A percentile compares a stretch with the other conserved stretches of the same genome.
Conservation (phyloP, 1,284 basidiomycete genomes). For the Schizophyllum amplum region DNA sequence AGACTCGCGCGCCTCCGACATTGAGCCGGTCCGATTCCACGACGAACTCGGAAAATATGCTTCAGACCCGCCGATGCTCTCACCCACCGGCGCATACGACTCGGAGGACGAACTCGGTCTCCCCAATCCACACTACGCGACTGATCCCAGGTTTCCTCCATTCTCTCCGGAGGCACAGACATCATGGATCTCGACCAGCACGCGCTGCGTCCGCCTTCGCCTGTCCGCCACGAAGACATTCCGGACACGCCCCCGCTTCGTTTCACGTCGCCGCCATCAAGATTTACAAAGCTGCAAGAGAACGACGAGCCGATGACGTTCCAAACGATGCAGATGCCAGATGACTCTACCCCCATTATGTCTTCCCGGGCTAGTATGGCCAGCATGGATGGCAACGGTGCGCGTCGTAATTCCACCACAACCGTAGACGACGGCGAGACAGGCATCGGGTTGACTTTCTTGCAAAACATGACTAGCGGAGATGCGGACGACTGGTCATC, state of each 20-base stretch:
- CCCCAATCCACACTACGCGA: neutral
- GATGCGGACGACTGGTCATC: conserved; percentile 23
- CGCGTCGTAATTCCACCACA: neutral
- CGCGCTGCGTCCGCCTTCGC: conserved; percentile 5
- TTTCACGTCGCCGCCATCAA: neutral
- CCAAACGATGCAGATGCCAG: conserved; percentile 18
- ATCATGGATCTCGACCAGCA: conserved; percentile 6
- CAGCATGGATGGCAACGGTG: neutral
- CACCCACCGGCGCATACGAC: neutral
- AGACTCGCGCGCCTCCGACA: neutral
- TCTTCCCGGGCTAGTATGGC: neutral
- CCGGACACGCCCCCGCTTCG: neutral
- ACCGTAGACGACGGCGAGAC: conserved; percentile 41
- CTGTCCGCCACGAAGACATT: conserved; percentile 8
- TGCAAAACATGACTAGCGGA: conserved; percentile 41
- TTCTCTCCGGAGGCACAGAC: neutral
- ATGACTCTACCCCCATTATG: neutral
- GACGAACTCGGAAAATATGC: neutral
- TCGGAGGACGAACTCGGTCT: neutral
- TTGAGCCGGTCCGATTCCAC: neutral
- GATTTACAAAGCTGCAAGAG: neutral
- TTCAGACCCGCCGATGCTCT: neutral
- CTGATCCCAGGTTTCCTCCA: neutral
- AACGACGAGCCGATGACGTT: neutral
- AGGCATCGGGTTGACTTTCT: conserved; percentile 60